phyloP scores from a whole-genome alignment of 495 filamentous ascomycete genomes.

The Bryoglossum gracile region DNA sequence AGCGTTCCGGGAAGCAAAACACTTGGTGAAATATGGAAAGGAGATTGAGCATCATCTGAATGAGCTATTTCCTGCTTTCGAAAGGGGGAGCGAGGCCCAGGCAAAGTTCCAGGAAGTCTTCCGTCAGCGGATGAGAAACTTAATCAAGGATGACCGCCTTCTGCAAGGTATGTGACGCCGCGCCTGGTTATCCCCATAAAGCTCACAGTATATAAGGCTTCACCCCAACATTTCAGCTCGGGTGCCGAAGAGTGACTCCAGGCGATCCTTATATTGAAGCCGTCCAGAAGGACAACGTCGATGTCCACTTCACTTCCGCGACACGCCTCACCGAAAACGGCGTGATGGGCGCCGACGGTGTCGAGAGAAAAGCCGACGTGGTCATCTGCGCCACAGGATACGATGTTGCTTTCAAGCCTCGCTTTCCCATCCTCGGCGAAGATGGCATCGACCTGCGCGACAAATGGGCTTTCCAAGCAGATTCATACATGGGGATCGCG shows the following conservation, averaged over 20 bases:
- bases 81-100: background rate
- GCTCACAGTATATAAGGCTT: background rate
- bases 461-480: background rate
- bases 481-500: background rate
- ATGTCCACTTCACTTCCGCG: background rate
- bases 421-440: background rate
- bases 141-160: background rate
- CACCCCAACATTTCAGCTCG: background rate
- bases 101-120: background rate
- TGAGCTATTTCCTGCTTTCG: background rate
- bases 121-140: background rate
- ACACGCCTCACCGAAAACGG: background rate
- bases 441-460: background rate
- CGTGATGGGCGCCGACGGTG: background rate
- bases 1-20: background rate
- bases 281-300: background rate
- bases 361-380: background rate
- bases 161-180: background rate
- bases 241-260: background rate
- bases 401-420: background rate
- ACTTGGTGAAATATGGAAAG: background rate
- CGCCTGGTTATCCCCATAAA: background rate
- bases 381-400: slow-evolving; percentile 1
- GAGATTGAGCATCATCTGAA: background rate
- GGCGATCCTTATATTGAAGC: background rate